These are phyloP conservation scores for Hemileccinum rubropunctum DNA, from an alignment of 768 basidiomycete species.

Conservation along the genomic window DNA sequence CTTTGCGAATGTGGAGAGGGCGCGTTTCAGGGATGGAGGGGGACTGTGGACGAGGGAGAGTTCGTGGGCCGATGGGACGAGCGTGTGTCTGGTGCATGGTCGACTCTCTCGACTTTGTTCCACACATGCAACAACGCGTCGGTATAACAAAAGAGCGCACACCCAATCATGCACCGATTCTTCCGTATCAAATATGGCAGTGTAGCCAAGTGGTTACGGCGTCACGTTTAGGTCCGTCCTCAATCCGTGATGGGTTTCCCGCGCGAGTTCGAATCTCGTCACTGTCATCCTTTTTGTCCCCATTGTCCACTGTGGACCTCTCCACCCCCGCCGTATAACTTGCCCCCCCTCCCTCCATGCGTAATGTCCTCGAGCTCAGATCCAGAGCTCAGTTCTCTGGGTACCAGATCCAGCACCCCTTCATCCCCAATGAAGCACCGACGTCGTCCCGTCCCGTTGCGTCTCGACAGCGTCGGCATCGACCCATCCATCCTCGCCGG, in stretches of 20 bases:
- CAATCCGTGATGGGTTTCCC: conserved; percentile 56
- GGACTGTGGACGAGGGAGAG: conserved; percentile 40
- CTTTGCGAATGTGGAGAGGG: conserved; percentile 44
- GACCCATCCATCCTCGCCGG: conserved; percentile 44
- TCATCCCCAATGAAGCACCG: conserved; percentile 26
- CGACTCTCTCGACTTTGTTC: conserved; percentile 9
- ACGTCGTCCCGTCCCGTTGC: conserved; percentile 36
- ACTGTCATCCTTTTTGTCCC: conserved; percentile 38
- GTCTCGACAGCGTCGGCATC: conserved; percentile 31
- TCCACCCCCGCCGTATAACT: conserved; percentile 7
- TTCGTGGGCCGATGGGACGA: conserved; percentile 54
- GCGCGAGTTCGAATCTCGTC: conserved; percentile 62
- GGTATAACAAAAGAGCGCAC: neutral
- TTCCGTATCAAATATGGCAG: conserved; percentile 30
- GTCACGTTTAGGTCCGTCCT: conserved; percentile 49
- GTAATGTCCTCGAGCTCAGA: conserved; percentile 14
- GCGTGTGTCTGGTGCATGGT: conserved; percentile 29
- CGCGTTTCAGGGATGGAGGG: conserved; percentile 37
- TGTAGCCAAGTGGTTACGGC: conserved; percentile 62
- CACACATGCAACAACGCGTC: conserved; percentile 11
- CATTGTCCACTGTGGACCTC: conserved; percentile 14
- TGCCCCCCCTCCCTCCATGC: neutral
- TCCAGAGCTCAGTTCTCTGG: conserved; percentile 10
- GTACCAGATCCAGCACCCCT: conserved; percentile 16
- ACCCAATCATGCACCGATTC: neutral